Evolutionary conservation across 495 filamentous ascomycete genomes (phyloP).

Genomic region (Penicillium riverlandense): DNA sequence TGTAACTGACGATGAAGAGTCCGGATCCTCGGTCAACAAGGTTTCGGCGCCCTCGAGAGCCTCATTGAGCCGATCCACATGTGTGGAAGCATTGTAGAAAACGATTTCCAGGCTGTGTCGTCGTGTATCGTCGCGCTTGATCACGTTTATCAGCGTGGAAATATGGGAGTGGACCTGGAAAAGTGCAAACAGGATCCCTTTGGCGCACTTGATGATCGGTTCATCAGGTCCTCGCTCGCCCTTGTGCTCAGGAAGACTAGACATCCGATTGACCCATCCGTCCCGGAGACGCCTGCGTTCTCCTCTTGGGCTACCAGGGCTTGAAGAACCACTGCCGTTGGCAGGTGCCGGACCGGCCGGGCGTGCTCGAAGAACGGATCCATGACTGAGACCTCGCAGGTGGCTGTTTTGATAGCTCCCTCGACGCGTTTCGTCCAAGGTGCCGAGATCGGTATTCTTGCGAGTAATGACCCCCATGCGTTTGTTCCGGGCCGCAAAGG

Average conservation of each 20-base stretch:
- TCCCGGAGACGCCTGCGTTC: conserved; percentile 44
- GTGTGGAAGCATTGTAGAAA: conserved; percentile 67
- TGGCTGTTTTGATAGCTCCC: conserved; percentile 62
- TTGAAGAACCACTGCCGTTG: conserved; percentile 44
- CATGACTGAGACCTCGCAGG: conserved; percentile 73
- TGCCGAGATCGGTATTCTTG: conserved; percentile 65
- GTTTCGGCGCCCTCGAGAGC: conserved; percentile 61
- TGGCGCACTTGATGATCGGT: conserved; percentile 69
- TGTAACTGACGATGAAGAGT: conserved; percentile 36
- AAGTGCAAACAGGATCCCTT: conserved; percentile 81
- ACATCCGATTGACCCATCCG: conserved; percentile 66
- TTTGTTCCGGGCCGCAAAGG: conserved; percentile 49
- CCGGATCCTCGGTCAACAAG: conserved; percentile 24
- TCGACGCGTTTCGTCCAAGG: conserved; percentile 63
- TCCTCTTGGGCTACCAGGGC: conserved; percentile 45
- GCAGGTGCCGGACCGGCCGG: conserved; percentile 30
- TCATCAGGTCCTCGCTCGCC: conserved; percentile 51
- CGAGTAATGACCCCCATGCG: conserved; percentile 82
- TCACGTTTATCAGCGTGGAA: conserved; percentile 61
- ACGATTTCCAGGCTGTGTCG: conserved; percentile 69
- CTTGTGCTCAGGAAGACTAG: conserved; percentile 76
- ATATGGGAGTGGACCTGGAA: conserved; percentile 74
- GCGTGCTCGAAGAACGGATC: conserved; percentile 61
- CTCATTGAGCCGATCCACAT: conserved; percentile 67
- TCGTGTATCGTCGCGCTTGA: conserved; percentile 58